These are phyloP conservation scores for Daldinia bambusicola DNA, from an alignment of 495 filamentous ascomycete genomes.

Conservation along the genomic window DNA sequence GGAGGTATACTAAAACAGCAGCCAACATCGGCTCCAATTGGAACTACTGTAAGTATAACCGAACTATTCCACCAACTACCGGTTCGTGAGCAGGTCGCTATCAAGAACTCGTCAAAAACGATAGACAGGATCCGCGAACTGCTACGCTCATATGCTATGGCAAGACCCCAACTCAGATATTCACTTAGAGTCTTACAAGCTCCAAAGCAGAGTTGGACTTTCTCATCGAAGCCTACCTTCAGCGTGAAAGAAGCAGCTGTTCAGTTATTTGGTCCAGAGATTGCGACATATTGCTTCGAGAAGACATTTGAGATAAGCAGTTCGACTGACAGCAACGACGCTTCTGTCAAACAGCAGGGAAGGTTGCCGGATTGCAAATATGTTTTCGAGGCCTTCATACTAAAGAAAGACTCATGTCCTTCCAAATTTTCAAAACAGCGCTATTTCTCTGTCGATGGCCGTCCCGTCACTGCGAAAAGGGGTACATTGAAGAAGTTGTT, in stretches of 20 bases:
- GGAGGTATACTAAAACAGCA: conserved; percentile 57
- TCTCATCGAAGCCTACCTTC: conserved; percentile 68
- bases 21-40: conserved; percentile 71
- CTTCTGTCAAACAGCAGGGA: background rate
- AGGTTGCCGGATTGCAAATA: conserved; percentile 7
- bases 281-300: conserved; percentile 61
- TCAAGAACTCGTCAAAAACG: conserved; percentile 70
- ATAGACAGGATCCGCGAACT: conserved; percentile 72
- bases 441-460: conserved; percentile 80
- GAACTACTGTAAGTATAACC: conserved; percentile 77
- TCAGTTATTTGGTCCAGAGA: conserved; percentile 75
- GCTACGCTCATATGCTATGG: conserved; percentile 79
- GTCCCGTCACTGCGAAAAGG: conserved; percentile 72
- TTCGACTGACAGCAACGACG: conserved; percentile 7
- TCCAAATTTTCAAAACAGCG: conserved; percentile 67
- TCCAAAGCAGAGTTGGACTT: conserved; percentile 74
- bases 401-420: conserved; percentile 60
- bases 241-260: conserved; percentile 71
- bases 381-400: conserved; percentile 68
- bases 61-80: conserved; percentile 77
- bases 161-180: conserved; percentile 70
- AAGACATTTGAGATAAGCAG: conserved; percentile 34
- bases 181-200: conserved; percentile 74
- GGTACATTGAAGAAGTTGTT: conserved; percentile 75
- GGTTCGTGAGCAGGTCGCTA: conserved; percentile 73